phyloP scores from a whole-genome alignment of 306 rosid genomes.

The Heteromeles arbutifolia region DNA sequence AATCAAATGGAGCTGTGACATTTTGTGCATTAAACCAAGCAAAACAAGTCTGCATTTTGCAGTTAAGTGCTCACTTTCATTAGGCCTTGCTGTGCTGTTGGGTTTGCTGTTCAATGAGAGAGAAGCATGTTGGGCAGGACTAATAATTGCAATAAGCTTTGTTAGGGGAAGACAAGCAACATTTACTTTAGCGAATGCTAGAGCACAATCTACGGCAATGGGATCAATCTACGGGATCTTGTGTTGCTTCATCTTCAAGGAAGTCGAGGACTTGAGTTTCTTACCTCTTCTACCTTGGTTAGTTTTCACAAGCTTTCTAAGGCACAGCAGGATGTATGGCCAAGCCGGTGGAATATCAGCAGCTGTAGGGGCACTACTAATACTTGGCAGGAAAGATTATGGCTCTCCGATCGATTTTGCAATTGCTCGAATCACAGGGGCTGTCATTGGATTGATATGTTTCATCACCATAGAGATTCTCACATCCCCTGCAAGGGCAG shows the following conservation, averaged over 20 bases:
- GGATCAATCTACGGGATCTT: conserved; percentile 69
- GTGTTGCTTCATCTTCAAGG: conserved; percentile 38
- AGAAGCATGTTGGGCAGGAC: conserved; percentile 72
- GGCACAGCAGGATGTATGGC: conserved; percentile 73
- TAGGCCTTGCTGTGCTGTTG: conserved; percentile 56
- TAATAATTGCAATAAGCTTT: conserved; percentile 53
- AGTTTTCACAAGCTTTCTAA: conserved; percentile 47
- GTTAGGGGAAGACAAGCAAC: conserved; percentile 51
- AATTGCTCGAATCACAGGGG: conserved; percentile 56
- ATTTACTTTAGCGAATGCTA: conserved; percentile 50
- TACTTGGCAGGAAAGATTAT: conserved; percentile 62
- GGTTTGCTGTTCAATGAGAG: conserved; percentile 50
- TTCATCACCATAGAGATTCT: conserved; percentile 41
- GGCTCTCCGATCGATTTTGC: conserved; percentile 56
- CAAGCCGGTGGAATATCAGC: conserved; percentile 70
- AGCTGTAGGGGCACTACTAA: conserved; percentile 52
- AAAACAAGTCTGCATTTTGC: conserved; percentile 46
- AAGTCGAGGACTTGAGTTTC: conserved; percentile 25
- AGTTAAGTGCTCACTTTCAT: conserved; percentile 55
- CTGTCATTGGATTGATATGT: conserved; percentile 59
- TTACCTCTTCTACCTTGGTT: conserved; percentile 68
- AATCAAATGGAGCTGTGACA: conserved; percentile 14
- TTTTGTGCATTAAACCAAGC: conserved; percentile 29
- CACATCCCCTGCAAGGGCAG: conserved; percentile 47
- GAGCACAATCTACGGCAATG: conserved; percentile 72